A percentile compares a stretch with the other conserved stretches of the same genome.
phyloP scores from a whole-genome alignment of 2,329 filamentous ascomycete genomes.

The Lasiodiplodia gonubiensis region DNA sequence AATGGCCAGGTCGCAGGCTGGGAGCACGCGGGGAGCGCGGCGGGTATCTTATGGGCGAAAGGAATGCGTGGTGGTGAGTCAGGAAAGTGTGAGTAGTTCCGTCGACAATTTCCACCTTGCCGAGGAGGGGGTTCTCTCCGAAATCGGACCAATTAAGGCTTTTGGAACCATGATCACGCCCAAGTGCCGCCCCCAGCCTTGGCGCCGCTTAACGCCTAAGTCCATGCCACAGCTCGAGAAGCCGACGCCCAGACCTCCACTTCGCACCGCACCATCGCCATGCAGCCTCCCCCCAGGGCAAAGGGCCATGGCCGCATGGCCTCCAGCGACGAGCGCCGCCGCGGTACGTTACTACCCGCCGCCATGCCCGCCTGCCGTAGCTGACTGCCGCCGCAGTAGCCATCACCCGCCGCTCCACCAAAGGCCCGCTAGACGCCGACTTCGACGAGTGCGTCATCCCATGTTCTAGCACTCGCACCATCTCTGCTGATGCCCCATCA shows the following conservation, averaged over 20 bases:
- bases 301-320: conserved; percentile 39
- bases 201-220: conserved; percentile 10
- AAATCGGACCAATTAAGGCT: conserved; percentile 15
- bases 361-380: neutral
- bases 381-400: conserved; percentile 50
- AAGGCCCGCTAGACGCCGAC: conserved; percentile 72
- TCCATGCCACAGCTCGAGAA: neutral
- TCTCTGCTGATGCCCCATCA: conserved; percentile 35
- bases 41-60: conserved; percentile 18
- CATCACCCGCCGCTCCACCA: conserved; percentile 73
- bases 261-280: conserved; percentile 10
- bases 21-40: neutral
- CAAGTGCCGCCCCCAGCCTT: conserved; percentile 1
- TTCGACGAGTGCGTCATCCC: conserved; percentile 68
- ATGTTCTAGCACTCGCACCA: conserved; percentile 35
- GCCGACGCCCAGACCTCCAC: neutral
- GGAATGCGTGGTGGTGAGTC: conserved; percentile 28
- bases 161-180: conserved; percentile 8
- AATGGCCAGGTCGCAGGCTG: conserved; percentile 17
- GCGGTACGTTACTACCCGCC: conserved; percentile 32
- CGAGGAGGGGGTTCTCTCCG: conserved; percentile 10
- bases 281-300: conserved; percentile 27
- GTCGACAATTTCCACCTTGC: conserved; percentile 21
- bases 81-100: conserved; percentile 3
- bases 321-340: conserved; percentile 41